These are phyloP conservation scores for Phaeotremella fagi DNA, from an alignment of 768 basidiomycete species.

Conservation along the genomic window DNA sequence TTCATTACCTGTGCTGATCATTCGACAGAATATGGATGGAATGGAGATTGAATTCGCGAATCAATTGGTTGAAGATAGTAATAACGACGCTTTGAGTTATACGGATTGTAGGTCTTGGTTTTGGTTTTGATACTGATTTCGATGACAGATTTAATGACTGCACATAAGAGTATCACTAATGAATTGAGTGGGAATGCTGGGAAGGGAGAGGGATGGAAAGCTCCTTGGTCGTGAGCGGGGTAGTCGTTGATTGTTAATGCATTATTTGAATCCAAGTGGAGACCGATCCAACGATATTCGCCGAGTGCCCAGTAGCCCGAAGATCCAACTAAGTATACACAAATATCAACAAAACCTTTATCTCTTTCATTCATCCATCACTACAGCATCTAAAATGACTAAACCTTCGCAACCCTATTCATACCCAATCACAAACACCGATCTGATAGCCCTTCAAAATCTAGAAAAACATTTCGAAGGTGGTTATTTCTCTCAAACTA, in stretches of 20 bases:
- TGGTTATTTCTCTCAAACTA: constrained; percentile 39
- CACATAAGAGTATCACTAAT: constrained; percentile 45
- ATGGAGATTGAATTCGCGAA: constrained; percentile 93
- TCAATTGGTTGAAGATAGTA: constrained; percentile 94
- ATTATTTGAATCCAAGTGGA: no score
- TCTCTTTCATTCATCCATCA: constrained; percentile 3
- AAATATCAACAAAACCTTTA: not conserved
- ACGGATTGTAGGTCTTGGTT: constrained; percentile 63
- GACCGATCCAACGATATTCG: no score
- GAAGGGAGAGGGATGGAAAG: constrained; percentile 39
- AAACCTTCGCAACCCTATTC: constrained; percentile 17
- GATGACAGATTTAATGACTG: constrained; percentile 43
- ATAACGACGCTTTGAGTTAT: constrained; percentile 91
- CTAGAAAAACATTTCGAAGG: constrained; percentile 39
- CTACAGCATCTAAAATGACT: constrained; percentile 11
- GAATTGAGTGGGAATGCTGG: constrained; percentile 39
- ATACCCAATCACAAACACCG: constrained; percentile 26
- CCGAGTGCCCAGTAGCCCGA: no score
- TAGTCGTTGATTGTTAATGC: no score
- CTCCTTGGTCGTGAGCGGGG: constrained; percentile 38
- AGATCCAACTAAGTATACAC: not conserved
- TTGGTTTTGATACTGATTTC: not conserved
- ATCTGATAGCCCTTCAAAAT: constrained; percentile 41
- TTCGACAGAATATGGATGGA: constrained; percentile 88
- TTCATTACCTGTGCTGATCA: constrained; percentile 57